Evolutionary conservation across 805 yeast species (phyloP), one percentile per base, ranked within the genome.

Genomic region (Candida sphagnicola): DNA sequence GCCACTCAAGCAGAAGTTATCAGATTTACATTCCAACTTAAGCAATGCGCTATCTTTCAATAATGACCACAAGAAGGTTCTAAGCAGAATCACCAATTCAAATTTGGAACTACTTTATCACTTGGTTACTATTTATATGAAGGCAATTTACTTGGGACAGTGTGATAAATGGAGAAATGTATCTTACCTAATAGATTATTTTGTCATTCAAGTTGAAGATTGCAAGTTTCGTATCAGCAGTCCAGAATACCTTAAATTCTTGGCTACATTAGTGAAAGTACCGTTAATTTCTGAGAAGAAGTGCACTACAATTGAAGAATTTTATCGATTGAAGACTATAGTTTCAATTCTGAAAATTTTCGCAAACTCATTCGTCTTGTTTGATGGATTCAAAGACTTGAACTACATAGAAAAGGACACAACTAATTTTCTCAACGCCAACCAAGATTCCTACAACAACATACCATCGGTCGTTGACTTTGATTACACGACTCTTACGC

Each of bases 381-480:
- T 52, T 45, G 65, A 63, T 18, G 74, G 74, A 1, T 68, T 54
- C 40, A 56, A 52, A 30, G 74, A 68, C 18, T 42, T 41, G 11
- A 25, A 32, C 10, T 15, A 41, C n/a, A 18, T 50, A 17, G 15
- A 21, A 3, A 38, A 41, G 25, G 10, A 17, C 25, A 18, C 33
- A n/a, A 13, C 29, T 26, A 26, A 26, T 8, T 26, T 26, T 26
- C n/a, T 26, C 15, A 13, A 26, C 8, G 29, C 29, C 6, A 8
- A 13, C 15, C 13, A 8, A 5, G 15, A 26, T 26, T 5, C 29
- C n/a, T 21, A 21, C 25, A 21, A 8, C 8, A 13, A n/a, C 12
- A 12, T 13, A 26, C 5, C n/a, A 8, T 6, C n/a, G 14, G 8
- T 23, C 14, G 34, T 34, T 8, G 35, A 39, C 28, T 39, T 31